phyloP scores from a whole-genome alignment of 257 asterid genomes.

The Buddleja alternifolia region DNA sequence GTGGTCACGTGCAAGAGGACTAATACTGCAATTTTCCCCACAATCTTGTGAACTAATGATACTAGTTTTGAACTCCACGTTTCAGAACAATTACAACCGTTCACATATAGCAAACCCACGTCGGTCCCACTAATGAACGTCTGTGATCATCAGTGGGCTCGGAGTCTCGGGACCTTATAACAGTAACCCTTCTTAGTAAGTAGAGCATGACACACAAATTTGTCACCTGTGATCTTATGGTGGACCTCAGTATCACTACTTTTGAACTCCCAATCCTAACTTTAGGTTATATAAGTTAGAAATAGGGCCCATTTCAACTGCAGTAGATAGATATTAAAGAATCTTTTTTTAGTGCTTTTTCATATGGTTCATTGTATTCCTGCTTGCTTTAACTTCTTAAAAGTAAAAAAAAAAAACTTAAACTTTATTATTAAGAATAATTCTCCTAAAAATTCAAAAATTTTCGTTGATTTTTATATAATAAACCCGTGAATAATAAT shows the following conservation, averaged over 20 bases:
- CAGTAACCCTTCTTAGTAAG: constrained; percentile 12
- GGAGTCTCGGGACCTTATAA: too few relatives aligned
- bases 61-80: too few relatives aligned
- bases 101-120: too few relatives aligned
- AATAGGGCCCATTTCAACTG: constrained; percentile 41
- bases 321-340: constrained; percentile 24
- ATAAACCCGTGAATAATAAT: neutral
- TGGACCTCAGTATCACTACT: constrained; percentile 35
- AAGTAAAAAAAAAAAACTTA: too few relatives aligned
- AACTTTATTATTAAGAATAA: neutral
- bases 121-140: too few relatives aligned
- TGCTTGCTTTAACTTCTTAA: neutral
- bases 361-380: neutral
- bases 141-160: too few relatives aligned
- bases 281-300: constrained; percentile 4
- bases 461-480: too few relatives aligned
- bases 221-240: constrained; percentile 36
- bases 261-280: constrained; percentile 6
- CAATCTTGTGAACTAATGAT: too few relatives aligned
- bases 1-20: too few relatives aligned
- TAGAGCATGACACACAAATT: constrained; percentile 24
- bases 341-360: neutral
- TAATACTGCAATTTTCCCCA: too few relatives aligned
- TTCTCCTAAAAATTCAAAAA: neutral
- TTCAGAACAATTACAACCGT: too few relatives aligned